phyloP scores from a whole-genome alignment of 2,329 filamentous ascomycete genomes.

The Fonsecaea monophora region DNA sequence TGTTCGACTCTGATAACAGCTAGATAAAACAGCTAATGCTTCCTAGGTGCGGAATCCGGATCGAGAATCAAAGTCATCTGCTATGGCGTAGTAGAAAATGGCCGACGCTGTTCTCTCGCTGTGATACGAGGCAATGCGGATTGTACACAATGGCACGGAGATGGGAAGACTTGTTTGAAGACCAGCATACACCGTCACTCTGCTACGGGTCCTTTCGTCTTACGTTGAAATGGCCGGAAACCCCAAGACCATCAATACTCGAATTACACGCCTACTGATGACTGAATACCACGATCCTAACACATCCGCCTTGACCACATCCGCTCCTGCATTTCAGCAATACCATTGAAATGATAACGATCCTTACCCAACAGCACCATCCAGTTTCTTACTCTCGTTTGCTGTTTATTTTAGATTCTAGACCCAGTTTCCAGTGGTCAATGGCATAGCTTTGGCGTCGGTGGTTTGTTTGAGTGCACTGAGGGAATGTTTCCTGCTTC shows the following conservation, averaged over 20 bases:
- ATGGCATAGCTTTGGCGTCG: slow-evolving; percentile 35
- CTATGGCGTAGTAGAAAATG: slow-evolving; percentile 27
- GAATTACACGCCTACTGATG: slow-evolving; percentile 15
- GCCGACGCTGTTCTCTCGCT: neutral
- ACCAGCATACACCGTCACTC: neutral
- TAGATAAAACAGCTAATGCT: slow-evolving; percentile 1
- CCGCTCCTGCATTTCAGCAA: slow-evolving; percentile 25
- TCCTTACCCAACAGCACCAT: slow-evolving; percentile 19
- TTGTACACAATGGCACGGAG: neutral
- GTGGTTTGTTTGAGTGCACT: slow-evolving; percentile 17
- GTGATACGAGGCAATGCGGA: neutral
- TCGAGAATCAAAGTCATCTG: slow-evolving; percentile 34
- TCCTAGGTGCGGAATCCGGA: slow-evolving; percentile 38
- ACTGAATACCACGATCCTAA: slow-evolving; percentile 18
- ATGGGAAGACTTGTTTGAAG: neutral
- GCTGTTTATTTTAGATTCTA: slow-evolving; percentile 15
- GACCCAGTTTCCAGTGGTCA: slow-evolving; percentile 22
- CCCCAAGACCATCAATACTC: neutral
- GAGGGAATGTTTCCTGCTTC: neutral
- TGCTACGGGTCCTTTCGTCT: neutral
- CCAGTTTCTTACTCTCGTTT: slow-evolving; percentile 16
- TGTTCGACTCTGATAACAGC: neutral
- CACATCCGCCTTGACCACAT: slow-evolving; percentile 1
- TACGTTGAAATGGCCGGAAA: slow-evolving; percentile 5
- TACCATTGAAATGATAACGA: slow-evolving; percentile 34